A percentile compares a stretch with the other conserved stretches of the same genome.
phyloP scores from a whole-genome alignment of 192 early-diverging fungal genomes.

The Linnemannia schmuckeri region DNA sequence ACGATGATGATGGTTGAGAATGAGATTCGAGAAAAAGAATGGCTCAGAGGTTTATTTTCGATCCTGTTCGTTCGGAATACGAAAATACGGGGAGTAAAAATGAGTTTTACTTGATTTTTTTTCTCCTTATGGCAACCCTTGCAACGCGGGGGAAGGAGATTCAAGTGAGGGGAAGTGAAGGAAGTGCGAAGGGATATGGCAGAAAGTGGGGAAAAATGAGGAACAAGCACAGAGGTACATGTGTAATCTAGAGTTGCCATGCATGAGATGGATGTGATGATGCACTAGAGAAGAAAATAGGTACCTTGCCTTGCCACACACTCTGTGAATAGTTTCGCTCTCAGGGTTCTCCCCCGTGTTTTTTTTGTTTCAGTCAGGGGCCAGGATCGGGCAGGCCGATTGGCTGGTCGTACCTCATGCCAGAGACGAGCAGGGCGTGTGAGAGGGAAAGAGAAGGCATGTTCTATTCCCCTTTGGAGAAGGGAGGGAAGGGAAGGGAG shows the following conservation, averaged over 20 bases:
- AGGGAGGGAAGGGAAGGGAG: neutral
- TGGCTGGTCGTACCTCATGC: neutral
- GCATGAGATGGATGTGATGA: neutral
- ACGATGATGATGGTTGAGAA: neutral
- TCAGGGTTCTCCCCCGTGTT: constrained; percentile 2
- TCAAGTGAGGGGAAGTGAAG: neutral
- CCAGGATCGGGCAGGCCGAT: neutral
- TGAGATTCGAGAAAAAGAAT: neutral
- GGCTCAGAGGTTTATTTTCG: neutral
- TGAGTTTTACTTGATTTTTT: neutral
- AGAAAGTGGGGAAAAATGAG: constrained; percentile 3
- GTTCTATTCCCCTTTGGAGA: neutral
- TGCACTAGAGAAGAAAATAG: neutral
- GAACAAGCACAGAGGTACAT: neutral
- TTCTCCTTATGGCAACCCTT: constrained; percentile 3
- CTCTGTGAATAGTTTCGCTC: neutral
- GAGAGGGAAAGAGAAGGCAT: neutral
- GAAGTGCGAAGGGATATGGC: neutral
- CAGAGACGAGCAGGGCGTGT: neutral
- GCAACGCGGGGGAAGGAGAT: constrained; percentile 5
- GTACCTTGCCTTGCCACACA: neutral
- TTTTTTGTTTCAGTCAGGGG: neutral
- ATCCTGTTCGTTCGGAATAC: neutral
- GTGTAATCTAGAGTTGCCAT: constrained; percentile 5
- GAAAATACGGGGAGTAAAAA: constrained; percentile 4